Evolutionary conservation across 768 basidiomycete species (phyloP).

Genomic region (Leccinum sublutescens): DNA sequence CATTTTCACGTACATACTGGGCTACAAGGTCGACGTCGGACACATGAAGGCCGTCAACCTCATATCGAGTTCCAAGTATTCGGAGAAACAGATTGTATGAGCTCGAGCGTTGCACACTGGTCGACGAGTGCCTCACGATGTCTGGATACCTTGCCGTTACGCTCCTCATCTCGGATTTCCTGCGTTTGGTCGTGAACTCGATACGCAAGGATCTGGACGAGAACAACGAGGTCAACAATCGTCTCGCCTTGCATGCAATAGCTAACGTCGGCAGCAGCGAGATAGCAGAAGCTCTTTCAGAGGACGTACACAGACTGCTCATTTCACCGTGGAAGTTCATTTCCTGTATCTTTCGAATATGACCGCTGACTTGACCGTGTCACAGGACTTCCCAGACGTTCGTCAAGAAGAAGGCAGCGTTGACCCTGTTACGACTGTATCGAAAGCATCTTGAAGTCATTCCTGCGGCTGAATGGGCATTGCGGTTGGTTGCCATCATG

Average conservation of each 20-base stretch:
- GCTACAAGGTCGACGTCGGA: constrained; percentile 98
- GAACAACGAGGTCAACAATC: constrained; percentile 93
- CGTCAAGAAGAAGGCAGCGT: constrained; percentile 97
- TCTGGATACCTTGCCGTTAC: constrained; percentile 90
- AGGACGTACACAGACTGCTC: constrained; percentile 90
- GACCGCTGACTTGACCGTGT: constrained; percentile 11
- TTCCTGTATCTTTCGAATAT: constrained; percentile 9
- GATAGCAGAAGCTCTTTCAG: constrained; percentile 94
- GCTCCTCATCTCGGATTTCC: constrained; percentile 91
- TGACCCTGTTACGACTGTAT: constrained; percentile 89
- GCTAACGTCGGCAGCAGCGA: constrained; percentile 97
- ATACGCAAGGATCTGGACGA: constrained; percentile 97
- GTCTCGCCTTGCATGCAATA: constrained; percentile 95
- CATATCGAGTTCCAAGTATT: constrained; percentile 93
- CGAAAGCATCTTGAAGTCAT: constrained; percentile 96
- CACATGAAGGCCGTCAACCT: constrained; percentile 99
- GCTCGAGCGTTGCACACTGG: background rate
- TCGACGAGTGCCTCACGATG: constrained; percentile 2
- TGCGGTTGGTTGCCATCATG: constrained; percentile 93
- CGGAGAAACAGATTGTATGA: constrained; percentile 97
- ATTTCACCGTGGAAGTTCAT: constrained; percentile 80
- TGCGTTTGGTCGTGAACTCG: constrained; percentile 95
- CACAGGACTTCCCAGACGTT: constrained; percentile 88
- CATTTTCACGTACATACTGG: constrained; percentile 97
- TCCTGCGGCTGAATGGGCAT: constrained; percentile 92